These are phyloP conservation scores for Aspergillus transmontanensis DNA, from an alignment of 2,329 filamentous ascomycete species.

Conservation along the genomic window DNA sequence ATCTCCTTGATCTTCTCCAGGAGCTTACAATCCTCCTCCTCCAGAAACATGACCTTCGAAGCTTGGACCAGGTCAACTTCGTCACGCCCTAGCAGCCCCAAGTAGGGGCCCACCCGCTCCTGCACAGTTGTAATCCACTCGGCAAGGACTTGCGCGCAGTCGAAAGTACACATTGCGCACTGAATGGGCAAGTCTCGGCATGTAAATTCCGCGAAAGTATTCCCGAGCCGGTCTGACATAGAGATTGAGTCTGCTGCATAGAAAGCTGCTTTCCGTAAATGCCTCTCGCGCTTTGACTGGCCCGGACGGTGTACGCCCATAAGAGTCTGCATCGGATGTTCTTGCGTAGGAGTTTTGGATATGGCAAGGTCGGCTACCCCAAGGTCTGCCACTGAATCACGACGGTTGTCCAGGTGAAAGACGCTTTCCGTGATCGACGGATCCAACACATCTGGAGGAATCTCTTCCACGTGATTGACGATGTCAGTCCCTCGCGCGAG, in stretches of 20 bases:
- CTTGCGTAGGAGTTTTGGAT: slow-evolving; percentile 39
- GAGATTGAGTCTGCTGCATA: slow-evolving; percentile 90
- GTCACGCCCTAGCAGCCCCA: slow-evolving; percentile 84
- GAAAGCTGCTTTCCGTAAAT: slow-evolving; percentile 90
- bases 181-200: slow-evolving; percentile 86
- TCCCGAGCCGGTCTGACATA: slow-evolving; percentile 82
- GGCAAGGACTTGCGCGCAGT: slow-evolving; percentile 89
- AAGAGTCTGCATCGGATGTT: slow-evolving; percentile 32
- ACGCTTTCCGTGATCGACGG: slow-evolving; percentile 27
- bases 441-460: slow-evolving; percentile 33
- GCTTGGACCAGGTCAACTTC: slow-evolving; percentile 77
- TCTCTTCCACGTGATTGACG: slow-evolving; percentile 66
- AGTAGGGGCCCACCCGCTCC: slow-evolving; percentile 85
- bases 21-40: slow-evolving; percentile 87
- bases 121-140: slow-evolving; percentile 95
- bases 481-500: slow-evolving; percentile 76
- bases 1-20: slow-evolving; percentile 81
- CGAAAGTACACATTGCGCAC: slow-evolving; percentile 87
- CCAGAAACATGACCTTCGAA: slow-evolving; percentile 84
- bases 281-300: slow-evolving; percentile 74
- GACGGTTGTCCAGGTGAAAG: slow-evolving; percentile 25
- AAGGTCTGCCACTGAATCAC: slow-evolving; percentile 40
- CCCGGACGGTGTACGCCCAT: slow-evolving; percentile 37
- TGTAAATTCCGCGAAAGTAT: slow-evolving; percentile 81
- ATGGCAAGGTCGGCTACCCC: slow-evolving; percentile 41